phyloP scores from a whole-genome alignment of 768 basidiomycete genomes.

The Albatrellus ellisii region DNA sequence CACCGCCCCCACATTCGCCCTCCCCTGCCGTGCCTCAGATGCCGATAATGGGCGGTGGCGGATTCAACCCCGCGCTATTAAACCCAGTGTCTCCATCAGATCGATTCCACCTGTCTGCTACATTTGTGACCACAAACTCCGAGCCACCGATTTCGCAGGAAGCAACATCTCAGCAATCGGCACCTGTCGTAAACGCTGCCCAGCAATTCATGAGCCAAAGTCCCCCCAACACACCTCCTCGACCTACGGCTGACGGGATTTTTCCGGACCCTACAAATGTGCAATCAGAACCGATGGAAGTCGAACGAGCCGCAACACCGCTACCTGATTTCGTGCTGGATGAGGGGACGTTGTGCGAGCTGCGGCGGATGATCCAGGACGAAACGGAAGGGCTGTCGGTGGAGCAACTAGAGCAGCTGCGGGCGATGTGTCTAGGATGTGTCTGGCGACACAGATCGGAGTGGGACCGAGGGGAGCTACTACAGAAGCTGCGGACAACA shows the following conservation, averaged over 20 bases:
- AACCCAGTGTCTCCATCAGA: constrained; percentile 9
- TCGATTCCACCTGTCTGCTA: not conserved
- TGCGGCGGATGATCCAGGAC: constrained; percentile 36
- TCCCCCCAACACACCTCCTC: not conserved
- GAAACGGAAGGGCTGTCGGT: constrained; percentile 52
- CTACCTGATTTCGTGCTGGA: constrained; percentile 70
- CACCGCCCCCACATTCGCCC: too few relatives aligned
- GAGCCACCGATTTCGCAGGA: not conserved
- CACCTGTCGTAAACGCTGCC: not conserved
- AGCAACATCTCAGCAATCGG: not conserved
- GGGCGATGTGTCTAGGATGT: constrained; percentile 65
- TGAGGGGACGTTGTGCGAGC: constrained; percentile 29
- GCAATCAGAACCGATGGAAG: constrained; percentile 29
- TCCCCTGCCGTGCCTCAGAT: too few relatives aligned
- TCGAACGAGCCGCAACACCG: constrained; percentile 54
- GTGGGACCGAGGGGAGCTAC: constrained; percentile 68
- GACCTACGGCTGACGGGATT: not conserved
- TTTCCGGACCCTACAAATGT: not conserved
- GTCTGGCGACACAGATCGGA: constrained; percentile 76
- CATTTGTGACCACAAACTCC: not conserved
- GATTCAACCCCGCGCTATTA: constrained; percentile 7
- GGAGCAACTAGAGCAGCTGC: constrained; percentile 89
- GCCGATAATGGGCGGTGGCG: too few relatives aligned
- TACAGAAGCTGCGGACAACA: constrained; percentile 43
- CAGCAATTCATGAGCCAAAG: not conserved